Conservation (phyloP, 192 early-diverging fungal species). For the Thoreauomyces humboldtii region DNA sequence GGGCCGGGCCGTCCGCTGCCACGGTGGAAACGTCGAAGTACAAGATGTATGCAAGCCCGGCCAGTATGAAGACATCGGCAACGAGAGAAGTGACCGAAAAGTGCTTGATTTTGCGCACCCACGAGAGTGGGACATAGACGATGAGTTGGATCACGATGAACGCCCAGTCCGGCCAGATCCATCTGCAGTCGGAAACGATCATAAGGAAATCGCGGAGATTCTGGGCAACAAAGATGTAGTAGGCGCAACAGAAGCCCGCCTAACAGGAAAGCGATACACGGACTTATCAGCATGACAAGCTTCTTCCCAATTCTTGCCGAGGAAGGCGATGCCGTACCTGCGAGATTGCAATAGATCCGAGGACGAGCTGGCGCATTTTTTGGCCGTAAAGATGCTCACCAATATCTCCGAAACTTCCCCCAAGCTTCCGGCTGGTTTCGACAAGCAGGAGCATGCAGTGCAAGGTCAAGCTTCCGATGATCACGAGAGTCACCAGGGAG, state of each 20-base stretch:
- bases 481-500: slow-evolving; percentile 38
- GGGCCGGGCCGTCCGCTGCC: slow-evolving; percentile 59
- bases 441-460: slow-evolving; percentile 57
- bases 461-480: slow-evolving; percentile 48
- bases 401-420: slow-evolving; percentile 57
- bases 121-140: slow-evolving; percentile 77
- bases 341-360: slow-evolving; percentile 50
- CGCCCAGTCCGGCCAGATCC: slow-evolving; percentile 59
- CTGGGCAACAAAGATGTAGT: slow-evolving; percentile 85
- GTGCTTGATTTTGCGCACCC: slow-evolving; percentile 89
- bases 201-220: slow-evolving; percentile 73
- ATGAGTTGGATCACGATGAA: slow-evolving; percentile 77
- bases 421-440: slow-evolving; percentile 43
- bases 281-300: neutral
- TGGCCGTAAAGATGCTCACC: slow-evolving; percentile 50
- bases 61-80: slow-evolving; percentile 89
- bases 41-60: slow-evolving; percentile 84
- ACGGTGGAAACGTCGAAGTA: slow-evolving; percentile 74
- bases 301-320: neutral
- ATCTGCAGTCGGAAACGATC: slow-evolving; percentile 62
- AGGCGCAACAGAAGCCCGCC: slow-evolving; percentile 85
- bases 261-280: slow-evolving; percentile 23
- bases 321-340: slow-evolving; percentile 35
- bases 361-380: slow-evolving; percentile 41
- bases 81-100: slow-evolving; percentile 83